These are phyloP conservation scores for Heritiera fomes DNA, from an alignment of 345 rosid genomes.

Conservation along the genomic window DNA sequence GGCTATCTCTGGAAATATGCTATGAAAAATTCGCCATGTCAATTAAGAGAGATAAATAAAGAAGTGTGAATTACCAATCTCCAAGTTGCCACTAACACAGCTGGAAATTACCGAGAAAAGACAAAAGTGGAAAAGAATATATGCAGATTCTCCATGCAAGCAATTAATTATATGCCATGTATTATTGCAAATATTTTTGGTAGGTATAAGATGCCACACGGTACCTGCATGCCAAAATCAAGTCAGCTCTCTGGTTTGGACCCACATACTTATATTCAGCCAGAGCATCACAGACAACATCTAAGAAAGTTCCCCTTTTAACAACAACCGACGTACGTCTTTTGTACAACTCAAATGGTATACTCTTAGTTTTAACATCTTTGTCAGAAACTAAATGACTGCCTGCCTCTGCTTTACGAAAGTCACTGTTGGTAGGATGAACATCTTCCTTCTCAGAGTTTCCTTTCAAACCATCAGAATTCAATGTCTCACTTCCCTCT, in stretches of 20 bases:
- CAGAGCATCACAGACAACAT: slow-evolving; percentile 78
- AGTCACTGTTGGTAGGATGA: slow-evolving; percentile 27
- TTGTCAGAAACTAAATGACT: slow-evolving; percentile 25
- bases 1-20: background rate
- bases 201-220: background rate
- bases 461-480: slow-evolving; percentile 26
- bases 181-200: background rate
- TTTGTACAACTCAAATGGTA: slow-evolving; percentile 85
- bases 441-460: slow-evolving; percentile 38
- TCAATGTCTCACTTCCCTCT: slow-evolving; percentile 34
- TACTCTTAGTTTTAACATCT: slow-evolving; percentile 39
- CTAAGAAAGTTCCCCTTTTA: slow-evolving; percentile 64
- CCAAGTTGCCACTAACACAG: background rate
- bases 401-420: slow-evolving; percentile 29
- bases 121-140: background rate
- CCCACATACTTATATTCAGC: slow-evolving; percentile 95
- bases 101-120: background rate
- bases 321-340: slow-evolving; percentile 81
- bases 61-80: background rate
- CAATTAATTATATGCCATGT: background rate
- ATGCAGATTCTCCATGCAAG: slow-evolving; percentile 5
- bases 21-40: background rate
- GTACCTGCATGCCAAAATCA: slow-evolving; percentile 97
- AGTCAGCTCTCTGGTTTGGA: slow-evolving; percentile 91
- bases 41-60: background rate